Evolutionary conservation across 306 rosid species (phyloP), one percentile per base, ranked within the genome.

Genomic region (Canavalia ensiformis): DNA sequence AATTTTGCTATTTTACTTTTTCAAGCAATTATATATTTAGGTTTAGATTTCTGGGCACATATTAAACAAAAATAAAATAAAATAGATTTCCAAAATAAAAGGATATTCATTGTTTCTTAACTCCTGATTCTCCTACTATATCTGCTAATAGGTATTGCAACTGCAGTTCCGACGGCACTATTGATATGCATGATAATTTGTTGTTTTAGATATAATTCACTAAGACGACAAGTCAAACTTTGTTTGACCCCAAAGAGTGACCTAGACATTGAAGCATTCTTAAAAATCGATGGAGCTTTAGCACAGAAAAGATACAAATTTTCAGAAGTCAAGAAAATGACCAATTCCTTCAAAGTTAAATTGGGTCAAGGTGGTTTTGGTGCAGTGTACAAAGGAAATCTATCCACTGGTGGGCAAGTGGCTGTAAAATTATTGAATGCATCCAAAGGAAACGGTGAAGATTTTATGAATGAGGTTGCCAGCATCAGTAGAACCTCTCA

Each of bases 321-420:
- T 35, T 77, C 74, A 0, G 82, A 77, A 1, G 18, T 87, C 1
- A 77, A 79, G 46, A 80, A 74, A 69, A 85, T 89, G 67, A 87
- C 89, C 77, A 58, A 81, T 4, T 83, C 85, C 39, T 87, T 85
- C 47, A 39, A 52, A 65, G 68, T 33, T 2, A 89, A 87, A 49
- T 10, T 87, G 3, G 92, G 90, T 2, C 37, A 76, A 80, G 86
- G 92, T 9, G 86, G 90, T 57, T 89, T 58, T 49, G 91, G 89
- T 29, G 84, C 5, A 25, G 89, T 83, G 4, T 88, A 62, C 65
- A 77, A 77, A 88, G 88, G 91, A 42, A 47, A 68, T 11, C 29
- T 78, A 35, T 3, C 0, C 3, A 72, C 58, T 7, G 82, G 67
- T 5, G 12, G 47, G 9, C 41, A 6, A 9, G 83, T 81, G 57